Evolutionary conservation across 352 stramenopile genomes (phyloP).

Genomic region (Labyrinthula sp.): DNA sequence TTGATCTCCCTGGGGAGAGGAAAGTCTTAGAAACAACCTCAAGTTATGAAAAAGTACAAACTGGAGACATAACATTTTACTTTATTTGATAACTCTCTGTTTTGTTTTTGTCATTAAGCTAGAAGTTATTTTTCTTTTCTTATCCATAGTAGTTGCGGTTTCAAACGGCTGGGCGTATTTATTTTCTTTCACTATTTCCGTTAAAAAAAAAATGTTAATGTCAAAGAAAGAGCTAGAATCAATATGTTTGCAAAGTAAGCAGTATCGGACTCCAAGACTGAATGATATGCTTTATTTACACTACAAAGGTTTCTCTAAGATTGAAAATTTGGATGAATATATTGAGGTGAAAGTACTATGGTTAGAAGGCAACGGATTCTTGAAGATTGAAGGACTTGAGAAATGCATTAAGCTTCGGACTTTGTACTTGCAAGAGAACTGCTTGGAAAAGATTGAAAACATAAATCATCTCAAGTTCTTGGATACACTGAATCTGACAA

Average conservation of each 20-base stretch:
- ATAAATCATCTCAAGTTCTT: slow-evolving; percentile 46
- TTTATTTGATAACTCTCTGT: too few relatives aligned
- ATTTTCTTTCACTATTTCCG: slow-evolving; percentile 14
- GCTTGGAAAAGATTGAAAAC: slow-evolving; percentile 69
- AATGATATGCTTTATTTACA: slow-evolving; percentile 88
- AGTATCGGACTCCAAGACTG: slow-evolving; percentile 65
- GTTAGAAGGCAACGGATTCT: slow-evolving; percentile 73
- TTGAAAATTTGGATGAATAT: slow-evolving; percentile 80
- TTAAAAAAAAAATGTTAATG: slow-evolving; percentile 53
- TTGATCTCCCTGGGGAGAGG: too few relatives aligned
- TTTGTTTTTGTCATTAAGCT: too few relatives aligned
- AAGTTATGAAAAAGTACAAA: too few relatives aligned
- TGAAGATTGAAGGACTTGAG: slow-evolving; percentile 62
- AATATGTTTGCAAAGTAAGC: slow-evolving; percentile 58
- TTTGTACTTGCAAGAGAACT: slow-evolving; percentile 79
- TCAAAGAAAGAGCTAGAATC: slow-evolving; percentile 59
- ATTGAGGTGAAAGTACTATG: slow-evolving; percentile 70
- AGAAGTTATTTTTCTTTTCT: too few relatives aligned
- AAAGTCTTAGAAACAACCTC: too few relatives aligned
- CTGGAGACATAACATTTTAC: too few relatives aligned
- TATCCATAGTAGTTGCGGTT: too few relatives aligned
- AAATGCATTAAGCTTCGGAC: slow-evolving; percentile 56
- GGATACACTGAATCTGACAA: slow-evolving; percentile 69
- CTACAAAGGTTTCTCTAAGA: slow-evolving; percentile 73
- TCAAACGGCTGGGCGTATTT: too few relatives aligned